Conservation (phyloP, 176 grass and related monocot species). For the Ensete ventricosum region DNA sequence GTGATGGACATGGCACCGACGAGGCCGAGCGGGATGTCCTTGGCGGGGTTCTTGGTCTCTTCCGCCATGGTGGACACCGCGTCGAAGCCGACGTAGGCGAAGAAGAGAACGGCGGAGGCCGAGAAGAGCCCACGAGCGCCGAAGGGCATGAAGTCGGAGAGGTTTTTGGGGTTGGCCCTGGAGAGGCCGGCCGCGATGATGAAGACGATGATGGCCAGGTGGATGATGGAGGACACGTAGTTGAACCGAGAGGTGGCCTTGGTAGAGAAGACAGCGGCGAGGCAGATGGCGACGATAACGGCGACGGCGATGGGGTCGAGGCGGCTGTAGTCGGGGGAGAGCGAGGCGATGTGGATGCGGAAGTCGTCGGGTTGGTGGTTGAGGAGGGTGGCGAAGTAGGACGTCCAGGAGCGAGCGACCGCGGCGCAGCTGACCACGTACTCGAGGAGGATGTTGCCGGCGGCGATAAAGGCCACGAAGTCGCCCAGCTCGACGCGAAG, state of each 20-base stretch:
- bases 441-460: slow-evolving; percentile 1
- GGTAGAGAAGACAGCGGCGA: neutral
- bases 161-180: neutral
- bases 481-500: neutral
- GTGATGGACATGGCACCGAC: neutral
- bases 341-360: neutral
- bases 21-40: neutral
- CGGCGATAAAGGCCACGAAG: neutral
- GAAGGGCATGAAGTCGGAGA: neutral
- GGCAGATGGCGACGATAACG: neutral
- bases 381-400: slow-evolving; percentile 3
- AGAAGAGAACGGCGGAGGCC: neutral
- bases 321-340: neutral
- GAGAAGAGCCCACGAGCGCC: neutral
- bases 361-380: neutral
- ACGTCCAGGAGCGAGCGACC: neutral
- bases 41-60: neutral
- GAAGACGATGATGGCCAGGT: neutral
- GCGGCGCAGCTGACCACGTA: neutral
- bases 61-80: neutral
- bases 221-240: neutral
- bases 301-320: neutral
- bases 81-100: slow-evolving; percentile 5
- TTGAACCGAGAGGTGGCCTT: neutral
- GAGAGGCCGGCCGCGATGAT: neutral